Percentiles rank a stretch among this genome's conserved stretches.
phyloP scores from a whole-genome alignment of 345 rosid species.

The Corchorus capsularis region DNA sequence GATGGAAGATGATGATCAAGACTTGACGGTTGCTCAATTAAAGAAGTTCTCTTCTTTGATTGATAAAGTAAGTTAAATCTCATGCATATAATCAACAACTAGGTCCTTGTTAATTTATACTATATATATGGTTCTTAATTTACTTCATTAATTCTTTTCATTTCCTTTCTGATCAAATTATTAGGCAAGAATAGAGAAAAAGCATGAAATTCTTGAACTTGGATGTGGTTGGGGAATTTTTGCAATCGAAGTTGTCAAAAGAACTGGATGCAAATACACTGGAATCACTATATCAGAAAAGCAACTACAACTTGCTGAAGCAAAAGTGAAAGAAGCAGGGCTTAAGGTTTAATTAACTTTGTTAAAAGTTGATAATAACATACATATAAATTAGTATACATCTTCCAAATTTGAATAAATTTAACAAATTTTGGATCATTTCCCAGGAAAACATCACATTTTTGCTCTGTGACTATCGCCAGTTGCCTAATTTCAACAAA shows the following conservation, averaged over 20 bases:
- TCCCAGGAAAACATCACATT: slow-evolving; percentile 61
- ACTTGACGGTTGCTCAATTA: too few species aligned
- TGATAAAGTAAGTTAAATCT: neutral
- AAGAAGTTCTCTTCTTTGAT: too few species aligned
- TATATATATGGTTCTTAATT: too few species aligned
- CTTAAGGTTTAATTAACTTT: slow-evolving; percentile 51
- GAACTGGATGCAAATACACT: slow-evolving; percentile 86
- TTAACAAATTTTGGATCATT: neutral
- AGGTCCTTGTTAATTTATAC: too few species aligned
- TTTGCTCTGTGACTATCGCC: slow-evolving; percentile 77
- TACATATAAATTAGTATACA: too few species aligned
- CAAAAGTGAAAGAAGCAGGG: slow-evolving; percentile 80
- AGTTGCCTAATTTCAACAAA: slow-evolving; percentile 51
- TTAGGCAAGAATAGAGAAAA: slow-evolving; percentile 58
- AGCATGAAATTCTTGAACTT: slow-evolving; percentile 74
- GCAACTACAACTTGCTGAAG: slow-evolving; percentile 71
- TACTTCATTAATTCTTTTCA: too few species aligned
- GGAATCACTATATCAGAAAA: slow-evolving; percentile 81
- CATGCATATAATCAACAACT: neutral
- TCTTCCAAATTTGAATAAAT: too few species aligned
- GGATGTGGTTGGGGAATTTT: slow-evolving; percentile 96
- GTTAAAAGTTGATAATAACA: too few species aligned
- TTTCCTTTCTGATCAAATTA: neutral
- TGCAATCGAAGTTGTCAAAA: slow-evolving; percentile 78
- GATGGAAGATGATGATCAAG: too few species aligned